Percentiles rank a stretch among this genome's conserved stretches.
Evolutionary conservation across 768 basidiomycete species (phyloP).

Genomic region (Calocybe indica): DNA sequence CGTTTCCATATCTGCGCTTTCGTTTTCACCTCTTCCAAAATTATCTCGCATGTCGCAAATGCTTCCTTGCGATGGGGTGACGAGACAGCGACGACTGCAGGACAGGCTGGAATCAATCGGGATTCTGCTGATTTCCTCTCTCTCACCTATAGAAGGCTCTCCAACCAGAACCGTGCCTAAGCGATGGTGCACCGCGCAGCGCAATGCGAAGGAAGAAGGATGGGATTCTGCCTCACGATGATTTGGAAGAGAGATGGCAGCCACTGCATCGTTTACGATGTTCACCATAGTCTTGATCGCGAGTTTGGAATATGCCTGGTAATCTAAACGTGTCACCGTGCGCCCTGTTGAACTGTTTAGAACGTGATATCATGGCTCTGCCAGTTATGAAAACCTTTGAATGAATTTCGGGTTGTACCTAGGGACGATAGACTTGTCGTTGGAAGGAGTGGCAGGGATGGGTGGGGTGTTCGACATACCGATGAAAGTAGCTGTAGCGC

Average conservation of each 20-base stretch:
- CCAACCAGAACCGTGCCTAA: conserved; percentile 75
- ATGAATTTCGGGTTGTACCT: conserved; percentile 78
- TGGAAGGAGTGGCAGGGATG: not conserved
- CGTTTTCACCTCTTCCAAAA: conserved; percentile 82
- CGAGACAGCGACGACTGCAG: conserved; percentile 70
- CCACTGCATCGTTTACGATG: conserved; percentile 45
- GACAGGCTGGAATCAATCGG: not conserved
- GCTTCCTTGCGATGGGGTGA: conserved; percentile 81
- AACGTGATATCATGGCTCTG: not conserved
- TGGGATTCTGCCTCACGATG: conserved; percentile 22
- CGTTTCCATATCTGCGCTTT: conserved; percentile 90
- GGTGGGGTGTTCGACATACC: conserved; percentile 28
- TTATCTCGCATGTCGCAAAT: conserved; percentile 71
- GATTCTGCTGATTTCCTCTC: not conserved
- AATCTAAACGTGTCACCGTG: conserved; percentile 66
- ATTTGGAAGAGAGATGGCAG: conserved; percentile 35
- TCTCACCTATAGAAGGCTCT: conserved; percentile 62
- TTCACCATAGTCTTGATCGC: conserved; percentile 72
- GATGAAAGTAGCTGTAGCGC: conserved; percentile 72
- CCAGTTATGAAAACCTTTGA: conserved; percentile 49
- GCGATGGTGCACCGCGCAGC: conserved; percentile 67
- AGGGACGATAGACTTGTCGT: not conserved
- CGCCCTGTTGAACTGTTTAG: conserved; percentile 41
- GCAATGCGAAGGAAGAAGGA: conserved; percentile 35
- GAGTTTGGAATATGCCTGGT: conserved; percentile 77